Evolutionary conservation across 345 rosid species (phyloP).

Genomic region (Linum tenue): DNA sequence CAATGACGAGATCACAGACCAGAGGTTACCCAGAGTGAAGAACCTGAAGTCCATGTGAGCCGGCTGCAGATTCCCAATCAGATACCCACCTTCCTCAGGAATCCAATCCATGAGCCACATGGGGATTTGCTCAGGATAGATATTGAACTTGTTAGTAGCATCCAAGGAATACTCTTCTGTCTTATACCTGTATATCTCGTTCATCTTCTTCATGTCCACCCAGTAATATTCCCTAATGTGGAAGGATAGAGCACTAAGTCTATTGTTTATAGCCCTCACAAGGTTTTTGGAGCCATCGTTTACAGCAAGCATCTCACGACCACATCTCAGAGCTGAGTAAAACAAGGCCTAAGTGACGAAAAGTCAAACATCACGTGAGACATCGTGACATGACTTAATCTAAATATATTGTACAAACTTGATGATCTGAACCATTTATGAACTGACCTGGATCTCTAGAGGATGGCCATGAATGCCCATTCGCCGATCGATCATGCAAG

Average conservation of each 20-base stretch:
- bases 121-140: constrained; percentile 87
- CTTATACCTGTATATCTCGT: constrained; percentile 82
- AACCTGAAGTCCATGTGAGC: constrained; percentile 87
- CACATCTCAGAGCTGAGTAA: constrained; percentile 65
- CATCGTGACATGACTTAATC: too few relatives aligned
- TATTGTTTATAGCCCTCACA: constrained; percentile 66
- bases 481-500: constrained; percentile 89
- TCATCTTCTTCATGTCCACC: constrained; percentile 77
- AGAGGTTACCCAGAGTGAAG: constrained; percentile 76
- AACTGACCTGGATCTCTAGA: constrained; percentile 78
- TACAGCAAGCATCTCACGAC: constrained; percentile 61
- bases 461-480: constrained; percentile 95
- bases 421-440: background rate
- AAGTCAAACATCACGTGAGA: background rate
- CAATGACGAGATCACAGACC: constrained; percentile 72
- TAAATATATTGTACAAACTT: too few relatives aligned
- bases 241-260: constrained; percentile 75
- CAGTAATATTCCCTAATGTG: constrained; percentile 86
- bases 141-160: constrained; percentile 80
- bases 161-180: constrained; percentile 84
- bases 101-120: constrained; percentile 88
- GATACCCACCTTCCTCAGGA: constrained; percentile 74
- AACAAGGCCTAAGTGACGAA: constrained; percentile 47
- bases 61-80: constrained; percentile 73
- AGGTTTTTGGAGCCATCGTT: constrained; percentile 62